Base-by-base conservation (phyloP, 73 alveolate genomes). In the Paraurostyla sp. region DNA sequence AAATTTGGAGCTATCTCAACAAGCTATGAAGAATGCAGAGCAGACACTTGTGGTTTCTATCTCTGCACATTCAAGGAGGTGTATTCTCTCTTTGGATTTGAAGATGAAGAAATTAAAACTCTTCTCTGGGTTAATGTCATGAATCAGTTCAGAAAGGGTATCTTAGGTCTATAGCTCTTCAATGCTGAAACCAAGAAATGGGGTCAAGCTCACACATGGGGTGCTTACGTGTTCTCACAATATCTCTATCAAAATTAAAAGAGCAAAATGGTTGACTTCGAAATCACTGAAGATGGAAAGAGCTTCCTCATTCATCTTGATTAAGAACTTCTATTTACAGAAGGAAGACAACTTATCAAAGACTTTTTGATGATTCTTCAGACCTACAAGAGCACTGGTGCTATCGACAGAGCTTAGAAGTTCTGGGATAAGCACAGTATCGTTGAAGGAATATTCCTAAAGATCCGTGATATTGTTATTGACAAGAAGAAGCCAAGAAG, bases 21-120 rank as follows among this genome's bases (percentile, higher is more conserved):
- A 20, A 88, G 96, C 20, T 92, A 95, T 85, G 98, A 96, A 80
- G 99, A 97, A 88, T 96, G 98, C 83, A 88, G 98, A 87, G 98
- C 99, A 7, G 97, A 95, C 46, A 76, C 97, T 36, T 93, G 92
- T 36, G 98, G 98, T 9, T 85, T 97, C 76, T 95, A 93, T 93
- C 93, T 97, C 33, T 83, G 98, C 76, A 93, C 93, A 36, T 91
- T 92, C 76, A 94, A 92, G 65, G 90, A 95, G 43, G 93, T 92
- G 27, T 94, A 93, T 78, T 88, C 91, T 23, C 57, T 92, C 46
- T 96, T 96, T 89, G 92, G 93, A 35, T 78, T 71, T 58, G 92
- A 63, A 29, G 86, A 54, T 71, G 93, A 93, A 54, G 95, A 92
- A 38, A 91, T 96, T 20, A 85, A 92, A 41, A 82, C 92, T 65